These are phyloP conservation scores for Arbutus unedo DNA, from an alignment of 148 eudicot genomes.

Conservation along the genomic window DNA sequence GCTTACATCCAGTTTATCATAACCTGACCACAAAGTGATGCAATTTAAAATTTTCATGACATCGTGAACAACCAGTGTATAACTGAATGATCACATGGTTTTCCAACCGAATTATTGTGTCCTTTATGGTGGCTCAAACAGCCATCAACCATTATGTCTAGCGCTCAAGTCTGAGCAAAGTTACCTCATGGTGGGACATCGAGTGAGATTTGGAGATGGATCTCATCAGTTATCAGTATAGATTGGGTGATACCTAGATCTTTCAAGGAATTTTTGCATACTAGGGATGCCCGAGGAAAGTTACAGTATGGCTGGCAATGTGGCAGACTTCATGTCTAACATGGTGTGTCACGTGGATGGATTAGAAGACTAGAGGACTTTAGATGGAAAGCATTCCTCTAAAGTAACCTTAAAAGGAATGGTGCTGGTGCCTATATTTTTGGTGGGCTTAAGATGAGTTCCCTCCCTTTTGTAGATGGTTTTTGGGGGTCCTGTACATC, in stretches of 20 bases:
- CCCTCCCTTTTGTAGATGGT: background rate
- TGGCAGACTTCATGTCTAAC: background rate
- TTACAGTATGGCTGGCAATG: background rate
- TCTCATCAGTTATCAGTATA: background rate
- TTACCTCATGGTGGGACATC: background rate
- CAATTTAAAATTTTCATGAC: background rate
- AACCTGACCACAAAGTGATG: background rate
- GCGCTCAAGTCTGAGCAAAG: background rate
- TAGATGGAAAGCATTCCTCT: background rate
- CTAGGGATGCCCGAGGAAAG: background rate
- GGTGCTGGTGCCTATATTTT: no score
- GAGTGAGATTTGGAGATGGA: background rate
- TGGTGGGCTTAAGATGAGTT: background rate
- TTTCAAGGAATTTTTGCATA: background rate
- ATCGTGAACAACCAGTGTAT: background rate
- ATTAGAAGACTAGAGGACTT: background rate
- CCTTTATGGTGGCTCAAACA: background rate
- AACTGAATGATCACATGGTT: background rate
- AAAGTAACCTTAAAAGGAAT: no score
- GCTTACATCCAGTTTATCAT: background rate
- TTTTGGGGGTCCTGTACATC: background rate
- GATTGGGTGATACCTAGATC: background rate
- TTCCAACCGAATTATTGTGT: background rate
- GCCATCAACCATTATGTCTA: background rate
- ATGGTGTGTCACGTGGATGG: background rate